Evolutionary conservation across 306 rosid genomes (phyloP).

Genomic region (Quercus robur): DNA sequence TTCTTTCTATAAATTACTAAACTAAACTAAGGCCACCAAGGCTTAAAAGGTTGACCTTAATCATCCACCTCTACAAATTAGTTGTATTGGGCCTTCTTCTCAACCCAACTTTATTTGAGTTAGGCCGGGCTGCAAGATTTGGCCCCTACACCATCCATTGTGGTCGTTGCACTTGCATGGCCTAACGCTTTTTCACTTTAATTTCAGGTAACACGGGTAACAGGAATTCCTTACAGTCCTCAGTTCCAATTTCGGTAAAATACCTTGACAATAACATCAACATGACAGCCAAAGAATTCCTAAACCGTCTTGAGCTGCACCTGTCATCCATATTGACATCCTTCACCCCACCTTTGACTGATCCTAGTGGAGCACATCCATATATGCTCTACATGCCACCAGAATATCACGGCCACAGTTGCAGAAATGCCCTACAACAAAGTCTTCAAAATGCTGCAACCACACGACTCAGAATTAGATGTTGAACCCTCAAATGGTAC

Average conservation of each 20-base stretch:
- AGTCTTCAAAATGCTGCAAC: constrained; percentile 75
- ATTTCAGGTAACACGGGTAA: constrained; percentile 16
- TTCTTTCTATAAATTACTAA: too few relatives aligned
- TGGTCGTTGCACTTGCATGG: too few relatives aligned
- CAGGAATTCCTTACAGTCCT: constrained; percentile 51
- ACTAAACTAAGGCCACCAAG: too few relatives aligned
- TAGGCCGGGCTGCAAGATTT: too few relatives aligned
- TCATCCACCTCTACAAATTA: too few relatives aligned
- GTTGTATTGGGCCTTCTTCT: too few relatives aligned
- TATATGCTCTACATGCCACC: constrained; percentile 74
- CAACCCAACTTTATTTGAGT: too few relatives aligned
- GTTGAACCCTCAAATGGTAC: neutral
- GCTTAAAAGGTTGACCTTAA: too few relatives aligned
- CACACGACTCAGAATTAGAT: constrained; percentile 18
- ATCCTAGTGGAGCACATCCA: constrained; percentile 82
- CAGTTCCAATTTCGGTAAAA: constrained; percentile 48
- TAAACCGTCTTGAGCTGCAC: constrained; percentile 62
- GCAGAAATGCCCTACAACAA: constrained; percentile 67
- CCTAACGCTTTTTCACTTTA: neutral
- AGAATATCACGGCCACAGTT: constrained; percentile 57
- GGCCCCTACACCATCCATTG: too few relatives aligned
- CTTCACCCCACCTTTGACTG: constrained; percentile 78
- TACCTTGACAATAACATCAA: constrained; percentile 40
- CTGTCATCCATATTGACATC: constrained; percentile 67
- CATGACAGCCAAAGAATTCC: constrained; percentile 29